Conservation (phyloP, 2,329 filamentous ascomycete species). For the Exophiala viscosa region DNA sequence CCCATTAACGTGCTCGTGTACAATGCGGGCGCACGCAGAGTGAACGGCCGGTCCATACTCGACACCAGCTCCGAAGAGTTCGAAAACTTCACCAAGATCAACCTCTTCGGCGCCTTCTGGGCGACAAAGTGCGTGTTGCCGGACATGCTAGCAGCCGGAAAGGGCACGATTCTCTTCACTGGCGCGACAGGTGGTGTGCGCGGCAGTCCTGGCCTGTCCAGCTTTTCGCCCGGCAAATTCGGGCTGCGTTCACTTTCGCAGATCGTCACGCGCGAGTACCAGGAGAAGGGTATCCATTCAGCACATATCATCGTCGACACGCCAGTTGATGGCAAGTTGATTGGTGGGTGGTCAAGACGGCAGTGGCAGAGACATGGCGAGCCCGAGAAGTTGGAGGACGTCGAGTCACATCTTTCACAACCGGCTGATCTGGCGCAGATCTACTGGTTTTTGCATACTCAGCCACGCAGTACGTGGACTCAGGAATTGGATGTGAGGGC, state of each 20-base stretch:
- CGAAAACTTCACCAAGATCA: slow-evolving; percentile 26
- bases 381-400: slow-evolving; percentile 16
- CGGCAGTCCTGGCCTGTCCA: slow-evolving; percentile 20
- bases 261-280: slow-evolving; percentile 53
- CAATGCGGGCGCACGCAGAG: slow-evolving; percentile 23
- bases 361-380: slow-evolving; percentile 18
- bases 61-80: slow-evolving; percentile 25
- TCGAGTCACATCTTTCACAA: slow-evolving; percentile 14
- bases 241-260: slow-evolving; percentile 50
- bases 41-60: slow-evolving; percentile 22
- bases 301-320: slow-evolving; percentile 56
- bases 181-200: slow-evolving; percentile 23
- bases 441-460: slow-evolving; percentile 55
- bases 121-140: slow-evolving; percentile 23
- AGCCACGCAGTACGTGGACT: slow-evolving; percentile 51
- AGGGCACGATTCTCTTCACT: slow-evolving; percentile 23
- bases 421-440: slow-evolving; percentile 49
- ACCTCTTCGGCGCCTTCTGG: slow-evolving; percentile 26
- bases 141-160: slow-evolving; percentile 22
- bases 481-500: slow-evolving; percentile 53
- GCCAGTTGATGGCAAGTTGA: slow-evolving; percentile 43
- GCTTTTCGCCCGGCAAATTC: slow-evolving; percentile 35
- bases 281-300: slow-evolving; percentile 54
- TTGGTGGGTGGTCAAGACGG: slow-evolving; percentile 15
- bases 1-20: slow-evolving; percentile 21